Percentiles rank a stretch among this genome's conserved stretches.
phyloP scores from a whole-genome alignment of 495 filamentous ascomycete genomes.

The Aspergillus funiculosus region DNA sequence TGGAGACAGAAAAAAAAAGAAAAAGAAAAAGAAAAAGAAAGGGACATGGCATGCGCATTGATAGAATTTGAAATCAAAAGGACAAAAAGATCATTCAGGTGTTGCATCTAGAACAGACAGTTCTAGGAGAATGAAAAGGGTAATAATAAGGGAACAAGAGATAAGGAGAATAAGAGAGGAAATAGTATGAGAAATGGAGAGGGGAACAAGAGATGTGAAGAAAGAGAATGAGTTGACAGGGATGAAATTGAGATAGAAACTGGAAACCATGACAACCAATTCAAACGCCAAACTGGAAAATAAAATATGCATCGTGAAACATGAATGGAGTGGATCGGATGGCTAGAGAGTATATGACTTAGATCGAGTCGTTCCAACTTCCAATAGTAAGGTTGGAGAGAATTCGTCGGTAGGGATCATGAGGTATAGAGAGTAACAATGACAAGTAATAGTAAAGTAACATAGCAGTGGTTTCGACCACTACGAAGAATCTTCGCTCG shows the following conservation, averaged over 20 bases:
- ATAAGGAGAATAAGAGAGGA: constrained; percentile 4
- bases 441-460: not conserved
- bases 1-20: not conserved
- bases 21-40: not conserved
- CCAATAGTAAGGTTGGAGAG: not conserved
- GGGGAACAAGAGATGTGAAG: not conserved
- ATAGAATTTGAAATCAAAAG: not conserved
- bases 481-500: not conserved
- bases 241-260: not conserved
- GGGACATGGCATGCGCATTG: too few relatives aligned
- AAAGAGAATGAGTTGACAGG: constrained; percentile 2
- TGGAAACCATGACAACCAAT: constrained; percentile 12
- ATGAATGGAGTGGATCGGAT: constrained; percentile 6
- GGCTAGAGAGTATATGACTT: not conserved
- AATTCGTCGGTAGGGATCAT: not conserved
- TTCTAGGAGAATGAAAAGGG: not conserved
- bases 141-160: not conserved
- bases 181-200: too few relatives aligned
- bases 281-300: constrained; percentile 17
- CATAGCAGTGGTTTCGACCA: not conserved
- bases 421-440: not conserved
- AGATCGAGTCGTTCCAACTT: not conserved
- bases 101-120: not conserved
- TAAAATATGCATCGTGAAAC: constrained; percentile 16
- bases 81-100: not conserved